Evolutionary conservation across 2,329 filamentous ascomycete species (phyloP).

Genomic region (Colletotrichum theobromicola): DNA sequence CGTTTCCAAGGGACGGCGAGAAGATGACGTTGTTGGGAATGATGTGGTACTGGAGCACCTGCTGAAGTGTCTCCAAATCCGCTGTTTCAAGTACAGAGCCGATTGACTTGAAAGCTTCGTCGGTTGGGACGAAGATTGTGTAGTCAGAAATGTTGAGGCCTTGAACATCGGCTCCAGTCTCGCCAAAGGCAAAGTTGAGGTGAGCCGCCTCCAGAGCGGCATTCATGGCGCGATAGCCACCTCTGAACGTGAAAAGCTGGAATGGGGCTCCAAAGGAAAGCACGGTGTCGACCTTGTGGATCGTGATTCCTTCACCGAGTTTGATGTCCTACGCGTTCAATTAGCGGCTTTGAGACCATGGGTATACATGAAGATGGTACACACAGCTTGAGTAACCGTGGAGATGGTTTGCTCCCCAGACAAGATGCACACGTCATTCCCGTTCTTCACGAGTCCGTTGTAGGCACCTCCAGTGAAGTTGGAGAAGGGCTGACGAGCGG

Average conservation of each 20-base stretch:
- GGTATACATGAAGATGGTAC: neutral
- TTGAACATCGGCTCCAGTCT: conserved; percentile 22
- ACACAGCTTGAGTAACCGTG: conserved; percentile 36
- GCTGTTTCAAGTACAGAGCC: conserved; percentile 30
- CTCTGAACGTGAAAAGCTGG: conserved; percentile 33
- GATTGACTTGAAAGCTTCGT: conserved; percentile 71
- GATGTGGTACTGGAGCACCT: conserved; percentile 35
- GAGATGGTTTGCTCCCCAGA: conserved; percentile 36
- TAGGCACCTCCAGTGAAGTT: conserved; percentile 42
- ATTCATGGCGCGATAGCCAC: conserved; percentile 31
- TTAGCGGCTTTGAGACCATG: neutral
- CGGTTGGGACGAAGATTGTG: conserved; percentile 81
- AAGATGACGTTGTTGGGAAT: conserved; percentile 35
- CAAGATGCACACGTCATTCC: conserved; percentile 33
- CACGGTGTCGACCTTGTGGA: conserved; percentile 34
- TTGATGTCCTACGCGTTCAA: conserved; percentile 28
- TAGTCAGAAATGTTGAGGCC: conserved; percentile 52
- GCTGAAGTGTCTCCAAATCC: conserved; percentile 27
- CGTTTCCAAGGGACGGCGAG: conserved; percentile 30
- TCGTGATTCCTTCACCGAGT: conserved; percentile 30
- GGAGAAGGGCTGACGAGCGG: conserved; percentile 36
- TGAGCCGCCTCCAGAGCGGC: conserved; percentile 31
- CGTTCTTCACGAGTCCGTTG: conserved; percentile 37
- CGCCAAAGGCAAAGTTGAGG: conserved; percentile 29
- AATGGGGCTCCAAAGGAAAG: conserved; percentile 32